These are phyloP conservation scores for Arthroderma sp. DNA, from an alignment of 2,329 filamentous ascomycete genomes.

Conservation along the genomic window DNA sequence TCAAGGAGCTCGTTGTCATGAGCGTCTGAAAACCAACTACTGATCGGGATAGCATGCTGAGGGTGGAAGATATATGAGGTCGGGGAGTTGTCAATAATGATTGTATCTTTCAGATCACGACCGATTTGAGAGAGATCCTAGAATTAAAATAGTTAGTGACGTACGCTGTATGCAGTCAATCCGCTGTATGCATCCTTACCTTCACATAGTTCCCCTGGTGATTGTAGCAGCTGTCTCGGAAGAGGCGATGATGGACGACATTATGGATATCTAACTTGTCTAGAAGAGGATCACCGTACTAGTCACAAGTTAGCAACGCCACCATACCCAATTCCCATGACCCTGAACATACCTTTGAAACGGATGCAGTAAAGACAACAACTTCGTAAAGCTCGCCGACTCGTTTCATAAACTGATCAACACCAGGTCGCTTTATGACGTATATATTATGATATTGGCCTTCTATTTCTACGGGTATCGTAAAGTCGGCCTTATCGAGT, in stretches of 20 bases:
- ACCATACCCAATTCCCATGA: slow-evolving; percentile 4
- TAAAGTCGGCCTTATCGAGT: slow-evolving; percentile 94
- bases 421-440: slow-evolving; percentile 96
- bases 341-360: slow-evolving; percentile 64
- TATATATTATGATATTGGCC: slow-evolving; percentile 99
- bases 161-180: background rate
- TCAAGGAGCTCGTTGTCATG: slow-evolving; percentile 98
- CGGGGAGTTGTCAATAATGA: slow-evolving; percentile 98
- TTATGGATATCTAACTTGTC: slow-evolving; percentile 96
- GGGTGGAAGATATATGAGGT: slow-evolving; percentile 99
- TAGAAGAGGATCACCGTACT: slow-evolving; percentile 92
- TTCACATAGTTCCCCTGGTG: slow-evolving; percentile 99
- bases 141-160: background rate
- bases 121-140: slow-evolving; percentile 90
- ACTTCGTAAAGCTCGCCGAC: slow-evolving; percentile 97
- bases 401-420: slow-evolving; percentile 97
- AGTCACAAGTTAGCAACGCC: slow-evolving; percentile 3
- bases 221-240: slow-evolving; percentile 98
- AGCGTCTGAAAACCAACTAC: slow-evolving; percentile 99
- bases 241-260: slow-evolving; percentile 88
- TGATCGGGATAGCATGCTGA: slow-evolving; percentile 96
- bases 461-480: slow-evolving; percentile 96
- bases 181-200: slow-evolving; percentile 21
- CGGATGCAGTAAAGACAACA: slow-evolving; percentile 94
- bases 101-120: slow-evolving; percentile 88